Evolutionary conservation across 495 filamentous ascomycete genomes (phyloP).

Genomic region (Xylaria scruposa): DNA sequence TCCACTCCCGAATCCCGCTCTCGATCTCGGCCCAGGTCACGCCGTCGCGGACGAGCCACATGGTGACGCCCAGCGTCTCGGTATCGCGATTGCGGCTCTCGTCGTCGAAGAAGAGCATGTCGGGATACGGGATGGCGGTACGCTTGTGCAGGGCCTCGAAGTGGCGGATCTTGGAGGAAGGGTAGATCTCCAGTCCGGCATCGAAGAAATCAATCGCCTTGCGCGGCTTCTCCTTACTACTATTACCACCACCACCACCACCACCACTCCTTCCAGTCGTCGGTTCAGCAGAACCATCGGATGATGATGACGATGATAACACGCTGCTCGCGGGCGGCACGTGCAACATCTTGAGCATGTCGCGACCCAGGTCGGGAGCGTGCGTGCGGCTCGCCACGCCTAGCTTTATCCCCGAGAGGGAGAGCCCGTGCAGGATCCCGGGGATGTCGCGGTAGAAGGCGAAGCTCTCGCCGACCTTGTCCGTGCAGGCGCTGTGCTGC

Average conservation of each 20-base stretch:
- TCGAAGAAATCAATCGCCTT: slow-evolving; percentile 81
- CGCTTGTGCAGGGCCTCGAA: slow-evolving; percentile 73
- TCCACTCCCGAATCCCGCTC: slow-evolving; percentile 80
- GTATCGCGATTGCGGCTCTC: slow-evolving; percentile 88
- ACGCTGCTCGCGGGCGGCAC: slow-evolving; percentile 57
- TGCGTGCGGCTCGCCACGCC: slow-evolving; percentile 84
- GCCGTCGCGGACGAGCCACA: slow-evolving; percentile 80
- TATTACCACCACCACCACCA: slow-evolving; percentile 4
- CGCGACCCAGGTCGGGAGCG: slow-evolving; percentile 77
- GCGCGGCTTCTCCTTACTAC: slow-evolving; percentile 46
- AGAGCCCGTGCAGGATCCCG: slow-evolving; percentile 68
- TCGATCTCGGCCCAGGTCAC: slow-evolving; percentile 81
- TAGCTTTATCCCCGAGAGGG: slow-evolving; percentile 61
- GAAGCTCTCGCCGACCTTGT: slow-evolving; percentile 77
- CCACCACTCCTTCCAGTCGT: not conserved
- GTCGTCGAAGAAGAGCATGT: slow-evolving; percentile 98
- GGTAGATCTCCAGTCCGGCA: slow-evolving; percentile 83
- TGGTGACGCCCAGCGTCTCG: slow-evolving; percentile 81
- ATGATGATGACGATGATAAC: too few relatives aligned
- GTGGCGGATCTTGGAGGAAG: slow-evolving; percentile 83
- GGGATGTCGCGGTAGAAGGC: slow-evolving; percentile 83
- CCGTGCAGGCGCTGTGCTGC: slow-evolving; percentile 56
- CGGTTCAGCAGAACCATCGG: too few relatives aligned
- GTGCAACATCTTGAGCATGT: slow-evolving; percentile 78
- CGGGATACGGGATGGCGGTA: slow-evolving; percentile 70